Evolutionary conservation across 768 basidiomycete species (phyloP), one percentile per base, ranked within the genome.

Genomic region (Gyrodon lividus): DNA sequence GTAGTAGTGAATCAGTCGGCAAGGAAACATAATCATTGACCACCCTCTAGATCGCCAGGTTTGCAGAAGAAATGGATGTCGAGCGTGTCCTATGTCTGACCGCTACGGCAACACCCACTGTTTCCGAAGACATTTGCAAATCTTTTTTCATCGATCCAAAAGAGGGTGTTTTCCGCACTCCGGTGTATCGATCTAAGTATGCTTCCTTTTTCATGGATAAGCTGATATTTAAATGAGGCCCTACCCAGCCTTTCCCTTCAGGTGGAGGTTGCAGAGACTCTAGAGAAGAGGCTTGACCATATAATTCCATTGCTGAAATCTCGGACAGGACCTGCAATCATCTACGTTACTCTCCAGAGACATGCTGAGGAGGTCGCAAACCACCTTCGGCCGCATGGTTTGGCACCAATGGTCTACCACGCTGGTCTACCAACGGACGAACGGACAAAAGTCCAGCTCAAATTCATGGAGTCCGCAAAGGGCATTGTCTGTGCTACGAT

Each of bases 41-140:
- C 58, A 60, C 12, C 33, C 56, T 60, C 43, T 62, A 74, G 58
- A 74, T 78, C 39, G 75, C 77, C 13, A 70, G 77, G 0, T 77
- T 77, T 52, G 74, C 74, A 8, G 69, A 75, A 47, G 77, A 79
- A 50, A 61, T 71, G 51, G 63, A 70, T 23, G 77, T 76, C 8
- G 72, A 77, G 46, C 70, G 76, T 20, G 72, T 77, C 4, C 63
- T 79, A 2, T 76, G 74, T 53, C 60, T 77, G 16, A 77, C 76
- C 1, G 76, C 76, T 2, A 79, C 77, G 1, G 77, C 77, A 2
- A 79, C 76, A 10, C 63, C 66, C 6, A 54, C 51, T 13, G 76
- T 78, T 8, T 72, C 71, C 2, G 60, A 68, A 4, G 75, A 77
- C 46, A 78, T 78, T 40, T 78, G 77, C 62, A 67, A 61, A 33